Conservation (phyloP, 2,329 filamentous ascomycete genomes). For the Hymenoscyphus infarciens region DNA sequence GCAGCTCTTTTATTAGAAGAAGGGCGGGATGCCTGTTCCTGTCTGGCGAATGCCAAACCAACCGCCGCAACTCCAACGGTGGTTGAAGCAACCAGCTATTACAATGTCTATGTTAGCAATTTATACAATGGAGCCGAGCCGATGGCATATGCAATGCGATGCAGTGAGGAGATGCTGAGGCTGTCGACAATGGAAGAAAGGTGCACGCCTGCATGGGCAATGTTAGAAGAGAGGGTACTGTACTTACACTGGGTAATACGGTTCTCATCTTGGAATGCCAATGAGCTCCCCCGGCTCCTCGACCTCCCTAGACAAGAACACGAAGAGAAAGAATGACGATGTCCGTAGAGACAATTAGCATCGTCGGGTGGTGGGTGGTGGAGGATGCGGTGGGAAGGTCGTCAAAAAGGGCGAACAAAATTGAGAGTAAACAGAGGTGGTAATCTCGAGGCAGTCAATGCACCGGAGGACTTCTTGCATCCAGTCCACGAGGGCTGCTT, state of each 20-base stretch:
- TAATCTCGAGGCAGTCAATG: conserved; percentile 4
- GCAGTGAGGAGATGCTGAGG: background rate
- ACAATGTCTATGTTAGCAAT: conserved; percentile 11
- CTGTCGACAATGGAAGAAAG: background rate
- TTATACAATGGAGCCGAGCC: background rate
- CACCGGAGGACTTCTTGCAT: background rate
- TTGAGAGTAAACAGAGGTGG: background rate
- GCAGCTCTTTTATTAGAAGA: conserved; percentile 33
- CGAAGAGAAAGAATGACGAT: background rate
- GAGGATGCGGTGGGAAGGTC: background rate
- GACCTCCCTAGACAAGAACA: conserved; percentile 1
- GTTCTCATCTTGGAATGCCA: background rate
- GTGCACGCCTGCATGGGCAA: background rate
- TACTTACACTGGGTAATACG: background rate
- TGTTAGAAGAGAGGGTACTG: background rate
- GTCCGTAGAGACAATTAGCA: background rate
- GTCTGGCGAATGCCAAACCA: conserved; percentile 34
- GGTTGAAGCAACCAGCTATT: conserved; percentile 37
- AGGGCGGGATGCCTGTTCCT: conserved; percentile 29
- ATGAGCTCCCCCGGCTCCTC: background rate
- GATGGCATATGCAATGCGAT: background rate
- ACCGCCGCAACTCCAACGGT: conserved; percentile 36
- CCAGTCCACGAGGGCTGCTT: background rate
- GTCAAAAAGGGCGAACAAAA: background rate
- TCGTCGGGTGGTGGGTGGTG: background rate